A percentile compares a stretch with the other conserved stretches of the same genome.
Conservation (phyloP, 805 yeast genomes). For the Zygotorulaspora florentina region DNA sequence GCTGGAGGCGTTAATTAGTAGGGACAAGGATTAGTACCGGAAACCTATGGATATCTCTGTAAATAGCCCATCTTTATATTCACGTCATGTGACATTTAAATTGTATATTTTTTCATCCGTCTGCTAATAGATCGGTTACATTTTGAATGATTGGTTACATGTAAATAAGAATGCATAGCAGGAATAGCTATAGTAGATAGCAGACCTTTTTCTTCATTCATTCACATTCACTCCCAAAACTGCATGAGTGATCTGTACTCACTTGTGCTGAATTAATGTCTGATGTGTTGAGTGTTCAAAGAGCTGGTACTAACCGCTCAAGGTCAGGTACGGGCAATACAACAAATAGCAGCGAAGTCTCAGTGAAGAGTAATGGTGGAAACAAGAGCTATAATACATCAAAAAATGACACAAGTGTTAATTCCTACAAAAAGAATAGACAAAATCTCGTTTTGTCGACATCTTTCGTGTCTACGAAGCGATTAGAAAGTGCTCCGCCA, state of each 20-base stretch:
- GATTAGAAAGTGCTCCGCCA: conserved; percentile 21
- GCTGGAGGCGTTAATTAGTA: conserved; percentile 47
- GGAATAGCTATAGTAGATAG: too few relatives aligned
- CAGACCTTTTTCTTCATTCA: too few relatives aligned
- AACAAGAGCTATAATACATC: background rate
- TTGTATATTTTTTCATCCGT: background rate
- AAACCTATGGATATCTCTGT: background rate
- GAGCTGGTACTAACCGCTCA: conserved; percentile 9
- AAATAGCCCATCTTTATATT: background rate
- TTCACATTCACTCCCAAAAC: background rate
- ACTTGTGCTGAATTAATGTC: background rate
- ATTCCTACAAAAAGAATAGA: conserved; percentile 15
- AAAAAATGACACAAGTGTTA: background rate
- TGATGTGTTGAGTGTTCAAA: conserved; percentile 10
- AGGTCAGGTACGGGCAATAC: conserved; percentile 15
- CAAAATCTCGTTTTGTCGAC: conserved; percentile 33
- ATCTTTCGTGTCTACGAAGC: conserved; percentile 32
- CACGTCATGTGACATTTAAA: conserved; percentile 1
- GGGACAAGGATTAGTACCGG: conserved; percentile 30
- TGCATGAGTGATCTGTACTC: background rate
- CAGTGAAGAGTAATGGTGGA: conserved; percentile 4
- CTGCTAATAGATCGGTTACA: background rate
- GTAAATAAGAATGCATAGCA: background rate
- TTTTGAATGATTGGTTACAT: background rate
- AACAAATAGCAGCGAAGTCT: conserved; percentile 6